Evolutionary conservation across 2,329 filamentous ascomycete genomes (phyloP), one percentile per base, ranked within the genome.

Genomic region (Tolypocladium inflatum): DNA sequence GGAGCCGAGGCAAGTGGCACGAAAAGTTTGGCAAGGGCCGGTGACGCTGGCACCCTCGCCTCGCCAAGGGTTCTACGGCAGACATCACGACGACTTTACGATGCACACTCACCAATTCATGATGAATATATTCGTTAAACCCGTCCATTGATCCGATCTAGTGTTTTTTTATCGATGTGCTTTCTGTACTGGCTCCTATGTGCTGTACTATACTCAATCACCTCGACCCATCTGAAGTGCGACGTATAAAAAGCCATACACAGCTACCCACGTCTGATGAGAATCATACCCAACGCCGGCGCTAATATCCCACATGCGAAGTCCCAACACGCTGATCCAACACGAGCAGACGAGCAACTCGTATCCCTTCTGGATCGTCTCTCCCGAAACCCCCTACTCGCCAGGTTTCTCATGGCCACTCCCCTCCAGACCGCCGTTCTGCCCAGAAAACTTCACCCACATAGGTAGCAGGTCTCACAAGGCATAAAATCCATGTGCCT

Each of bases 1-100:
- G 65, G 2, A 68, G 66, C 59, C 70, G 76, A 69, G 80, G 80
- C 42, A 84, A 83, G 63, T 85, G 82, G 82, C 82, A 85, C 63
- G 81, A 84, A 68, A 81, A 74, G 65, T 84, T 84, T 68, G 80
- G 75, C 1, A 71, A 67, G 61, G 72, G 69, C 5, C 70, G 79
- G 61, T 80, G 59, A 57, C 21, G 6, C 17, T 21, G 19, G 13
- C 6, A 11, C 43, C 17, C 42, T 13, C 21, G 10, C 21, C n/a
- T 21, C 11, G 17, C 17, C 17, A 17, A 4, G 5, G 37, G 5
- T 38, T 17, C 37, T 38, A 38, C 13, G 37, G 13, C 37, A 4
- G 8, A n/a, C 30, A 4, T 52, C 30, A 35, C 33, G 9, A 37
- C 19, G 19, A 52, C 19, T n/a, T 21, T 35, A 37, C 48, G 19